phyloP scores from a whole-genome alignment of 2,329 filamentous ascomycete genomes.

The Penicillium sp. region DNA sequence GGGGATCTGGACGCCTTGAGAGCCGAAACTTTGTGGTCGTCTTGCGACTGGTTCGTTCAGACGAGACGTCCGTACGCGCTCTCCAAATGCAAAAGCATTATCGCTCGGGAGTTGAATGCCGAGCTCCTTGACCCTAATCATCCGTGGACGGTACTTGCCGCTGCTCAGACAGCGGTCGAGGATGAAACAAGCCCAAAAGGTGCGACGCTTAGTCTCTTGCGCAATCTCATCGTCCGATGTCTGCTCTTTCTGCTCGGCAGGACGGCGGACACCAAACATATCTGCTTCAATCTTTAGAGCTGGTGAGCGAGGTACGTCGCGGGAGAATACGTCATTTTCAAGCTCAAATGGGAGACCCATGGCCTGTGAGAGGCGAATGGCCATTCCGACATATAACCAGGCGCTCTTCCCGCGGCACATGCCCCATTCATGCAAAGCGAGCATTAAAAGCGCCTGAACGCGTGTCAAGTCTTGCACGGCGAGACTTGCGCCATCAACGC shows the following conservation, averaged over 20 bases:
- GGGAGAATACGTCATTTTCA: constrained; percentile 53
- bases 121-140: constrained; percentile 56
- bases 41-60: constrained; percentile 50
- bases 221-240: constrained; percentile 55
- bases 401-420: constrained; percentile 59
- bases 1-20: constrained; percentile 48
- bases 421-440: constrained; percentile 63
- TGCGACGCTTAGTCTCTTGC: constrained; percentile 59
- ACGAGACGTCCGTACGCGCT: constrained; percentile 57
- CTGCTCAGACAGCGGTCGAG: constrained; percentile 61
- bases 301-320: constrained; percentile 47
- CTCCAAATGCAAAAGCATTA: constrained; percentile 60
- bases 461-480: constrained; percentile 54
- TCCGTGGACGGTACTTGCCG: constrained; percentile 59
- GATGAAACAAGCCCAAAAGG: constrained; percentile 64
- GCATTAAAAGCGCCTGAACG: constrained; percentile 60
- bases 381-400: constrained; percentile 56
- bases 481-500: constrained; percentile 47
- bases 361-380: constrained; percentile 50
- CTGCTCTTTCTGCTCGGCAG: constrained; percentile 40
- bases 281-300: constrained; percentile 44
- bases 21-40: constrained; percentile 45
- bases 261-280: constrained; percentile 43
- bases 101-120: constrained; percentile 62
- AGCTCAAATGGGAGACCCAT: constrained; percentile 53